Evolutionary conservation across 2,329 filamentous ascomycete genomes (phyloP).

Genomic region (Botrytis galanthina): DNA sequence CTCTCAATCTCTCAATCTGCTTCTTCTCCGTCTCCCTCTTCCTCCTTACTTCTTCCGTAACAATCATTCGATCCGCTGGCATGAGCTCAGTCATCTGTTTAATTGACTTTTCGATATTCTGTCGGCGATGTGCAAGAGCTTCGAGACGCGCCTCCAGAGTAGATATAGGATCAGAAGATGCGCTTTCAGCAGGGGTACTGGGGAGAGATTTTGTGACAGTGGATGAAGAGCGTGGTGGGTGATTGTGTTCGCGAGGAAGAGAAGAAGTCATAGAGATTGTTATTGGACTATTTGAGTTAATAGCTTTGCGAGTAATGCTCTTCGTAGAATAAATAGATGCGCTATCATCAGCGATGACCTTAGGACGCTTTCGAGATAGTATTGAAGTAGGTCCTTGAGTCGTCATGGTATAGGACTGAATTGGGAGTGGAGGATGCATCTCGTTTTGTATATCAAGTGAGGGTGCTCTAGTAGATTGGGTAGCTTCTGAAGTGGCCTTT

Average conservation of each 20-base stretch:
- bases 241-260: slow-evolving; percentile 3
- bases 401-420: slow-evolving; percentile 8
- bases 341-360: slow-evolving; percentile 21
- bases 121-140: slow-evolving; percentile 62
- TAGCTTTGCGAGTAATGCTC: slow-evolving; percentile 33
- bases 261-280: slow-evolving; percentile 35
- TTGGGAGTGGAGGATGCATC: slow-evolving; percentile 20
- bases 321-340: slow-evolving; percentile 19
- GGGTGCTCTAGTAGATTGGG: slow-evolving; percentile 33
- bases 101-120: slow-evolving; percentile 71
- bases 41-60: slow-evolving; percentile 61
- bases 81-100: slow-evolving; percentile 76
- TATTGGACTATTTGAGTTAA: slow-evolving; percentile 31
- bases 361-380: slow-evolving; percentile 35
- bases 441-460: slow-evolving; percentile 20
- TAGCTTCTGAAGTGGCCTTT: slow-evolving; percentile 35
- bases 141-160: slow-evolving; percentile 65
- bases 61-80: slow-evolving; percentile 66
- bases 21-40: slow-evolving; percentile 55
- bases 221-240: neutral
- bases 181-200: slow-evolving; percentile 58
- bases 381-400: slow-evolving; percentile 28
- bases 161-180: slow-evolving; percentile 62
- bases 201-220: slow-evolving; percentile 53
- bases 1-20: slow-evolving; percentile 64